Evolutionary conservation across 2,329 filamentous ascomycete species (phyloP), one percentile per base, ranked within the genome.

Genomic region (Fusarium sulawesiense): DNA sequence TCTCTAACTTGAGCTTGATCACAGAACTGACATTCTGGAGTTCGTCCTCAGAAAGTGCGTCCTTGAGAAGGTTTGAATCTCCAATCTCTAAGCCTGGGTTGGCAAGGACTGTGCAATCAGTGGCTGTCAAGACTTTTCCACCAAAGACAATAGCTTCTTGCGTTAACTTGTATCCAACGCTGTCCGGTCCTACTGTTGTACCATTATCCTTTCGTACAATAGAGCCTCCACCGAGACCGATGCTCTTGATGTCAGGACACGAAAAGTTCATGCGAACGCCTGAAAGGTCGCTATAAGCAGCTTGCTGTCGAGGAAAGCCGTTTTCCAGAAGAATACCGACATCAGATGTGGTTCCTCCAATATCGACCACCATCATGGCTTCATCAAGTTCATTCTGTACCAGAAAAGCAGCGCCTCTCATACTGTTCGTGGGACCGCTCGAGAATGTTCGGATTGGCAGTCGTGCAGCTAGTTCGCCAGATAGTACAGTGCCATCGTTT

Each of bases 281-380:
- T 0, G 86, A 86, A 4, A 91, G 80, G 32, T 89, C 85, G 34
- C 86, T 89, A 66, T 88, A 91, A 0, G 88, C 87, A 7, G 88
- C 86, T 51, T 87, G 85, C 75, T 90, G 87, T 32, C 88, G 82
- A 1, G 89, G 90, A 51, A 91, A 89, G 0, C 89, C 89, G 50
- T 86, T 90, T 0, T 85, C 82, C 9, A 89, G 82, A 6, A 92
- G 76, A 1, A 90, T 77, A 0, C 89, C 88, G 13, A 90, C 87
- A 68, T 91, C 89, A 0, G 88, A 87, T 0, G 89, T 91, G 0
- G 89, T 92, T 4, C 89, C 89, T 1, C 89, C 89, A 56, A 92
- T 87, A 71, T 92, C 89, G 3, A 91, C 85, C 0, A 91, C 89
- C 80, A 91, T 87, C 70, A 84, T 78, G 1, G 80, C 77, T 57